Conservation (phyloP, 139 green algal species). For the Tetradesmus lagerheimii region DNA sequence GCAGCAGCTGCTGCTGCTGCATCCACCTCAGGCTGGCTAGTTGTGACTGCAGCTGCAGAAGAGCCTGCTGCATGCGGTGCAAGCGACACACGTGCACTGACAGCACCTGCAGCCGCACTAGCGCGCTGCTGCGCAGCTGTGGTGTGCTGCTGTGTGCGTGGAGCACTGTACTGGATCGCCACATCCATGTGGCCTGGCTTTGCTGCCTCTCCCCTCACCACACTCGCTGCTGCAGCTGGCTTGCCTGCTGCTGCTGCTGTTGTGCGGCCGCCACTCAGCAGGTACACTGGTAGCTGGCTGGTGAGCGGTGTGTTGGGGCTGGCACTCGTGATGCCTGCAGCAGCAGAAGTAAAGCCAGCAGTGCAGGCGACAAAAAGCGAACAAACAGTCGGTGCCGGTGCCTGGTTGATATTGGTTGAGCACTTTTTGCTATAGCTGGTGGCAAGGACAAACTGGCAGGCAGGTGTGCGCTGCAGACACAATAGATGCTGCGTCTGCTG, state of each 20-base stretch:
- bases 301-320: slow-evolving; percentile 30
- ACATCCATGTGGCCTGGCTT: slow-evolving; percentile 29
- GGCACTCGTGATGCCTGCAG: slow-evolving; percentile 5
- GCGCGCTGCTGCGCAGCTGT: background rate
- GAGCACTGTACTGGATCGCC: slow-evolving; percentile 15
- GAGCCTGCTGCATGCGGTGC: background rate
- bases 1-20: background rate
- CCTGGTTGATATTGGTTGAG: too few species aligned
- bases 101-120: background rate
- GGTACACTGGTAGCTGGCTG: background rate
- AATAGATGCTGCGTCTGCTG: too few species aligned
- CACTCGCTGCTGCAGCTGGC: slow-evolving; percentile 28
- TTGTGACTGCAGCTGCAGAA: background rate
- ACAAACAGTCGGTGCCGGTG: too few species aligned
- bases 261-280: background rate
- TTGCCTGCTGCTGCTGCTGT: background rate
- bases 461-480: too few species aligned
- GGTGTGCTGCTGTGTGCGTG: background rate
- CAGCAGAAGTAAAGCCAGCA: background rate
- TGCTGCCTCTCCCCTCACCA: background rate
- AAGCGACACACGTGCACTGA: background rate
- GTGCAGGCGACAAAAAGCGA: too few species aligned
- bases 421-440: too few species aligned
- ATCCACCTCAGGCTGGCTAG: background rate
- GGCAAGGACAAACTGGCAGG: too few species aligned